Evolutionary conservation across 148 eudicot genomes (phyloP).

Genomic region (Camellia japonica): DNA sequence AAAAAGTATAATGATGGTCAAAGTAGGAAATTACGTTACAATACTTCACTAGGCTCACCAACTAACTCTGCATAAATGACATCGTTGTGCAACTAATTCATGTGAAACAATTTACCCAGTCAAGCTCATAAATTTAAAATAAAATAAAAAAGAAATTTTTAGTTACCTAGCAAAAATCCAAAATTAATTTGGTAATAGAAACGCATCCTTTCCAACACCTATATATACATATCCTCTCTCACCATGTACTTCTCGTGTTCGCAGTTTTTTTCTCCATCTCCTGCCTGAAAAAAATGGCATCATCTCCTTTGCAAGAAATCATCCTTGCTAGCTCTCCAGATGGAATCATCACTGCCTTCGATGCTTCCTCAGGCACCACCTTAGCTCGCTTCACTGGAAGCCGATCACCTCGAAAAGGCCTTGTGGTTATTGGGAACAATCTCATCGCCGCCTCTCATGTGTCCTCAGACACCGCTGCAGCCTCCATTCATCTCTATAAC

Average conservation of each 20-base stretch:
- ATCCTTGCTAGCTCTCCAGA: conserved; percentile 18
- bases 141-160: background rate
- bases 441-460: conserved; percentile 26
- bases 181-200: background rate
- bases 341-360: conserved; percentile 19
- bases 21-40: background rate
- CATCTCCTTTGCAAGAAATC: conserved; percentile 14
- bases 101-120: background rate
- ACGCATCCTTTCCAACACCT: background rate
- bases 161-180: background rate
- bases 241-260: background rate
- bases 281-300: conserved; percentile 9
- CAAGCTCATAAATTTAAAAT: background rate
- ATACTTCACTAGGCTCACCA: background rate
- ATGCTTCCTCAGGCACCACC: conserved; percentile 8
- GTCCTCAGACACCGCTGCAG: conserved; percentile 17
- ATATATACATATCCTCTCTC: background rate
- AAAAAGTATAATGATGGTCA: background rate
- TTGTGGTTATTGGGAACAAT: conserved; percentile 14
- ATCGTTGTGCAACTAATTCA: background rate
- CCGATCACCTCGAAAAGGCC: conserved; percentile 26
- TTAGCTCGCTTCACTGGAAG: conserved; percentile 19
- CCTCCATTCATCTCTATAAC: conserved; percentile 26
- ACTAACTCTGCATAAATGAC: background rate
- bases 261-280: background rate